A percentile compares a stretch with the other conserved stretches of the same genome.
These are phyloP conservation scores for Neonectria hederae DNA, from an alignment of 2,329 filamentous ascomycete genomes.

Conservation along the genomic window DNA sequence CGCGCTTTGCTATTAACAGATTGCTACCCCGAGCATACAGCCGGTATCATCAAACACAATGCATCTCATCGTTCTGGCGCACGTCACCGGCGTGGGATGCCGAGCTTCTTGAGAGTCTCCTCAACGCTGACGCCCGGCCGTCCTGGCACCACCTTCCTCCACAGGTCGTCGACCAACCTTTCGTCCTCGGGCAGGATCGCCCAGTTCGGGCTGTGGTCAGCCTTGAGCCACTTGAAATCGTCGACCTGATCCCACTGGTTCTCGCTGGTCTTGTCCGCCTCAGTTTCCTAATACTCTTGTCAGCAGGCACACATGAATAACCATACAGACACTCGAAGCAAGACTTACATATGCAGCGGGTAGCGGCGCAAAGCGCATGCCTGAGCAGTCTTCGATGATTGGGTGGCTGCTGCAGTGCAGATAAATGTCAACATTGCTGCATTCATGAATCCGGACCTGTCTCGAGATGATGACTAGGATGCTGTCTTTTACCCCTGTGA, in stretches of 20 bases:
- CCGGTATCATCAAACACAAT: slow-evolving; percentile 10
- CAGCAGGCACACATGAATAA: neutral
- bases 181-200: slow-evolving; percentile 69
- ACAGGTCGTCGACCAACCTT: slow-evolving; percentile 69
- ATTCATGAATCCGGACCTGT: slow-evolving; percentile 95
- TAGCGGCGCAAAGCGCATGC: slow-evolving; percentile 81
- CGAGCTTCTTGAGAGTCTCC: slow-evolving; percentile 69
- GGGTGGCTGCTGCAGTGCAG: slow-evolving; percentile 83
- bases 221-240: slow-evolving; percentile 97
- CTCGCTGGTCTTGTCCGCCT: slow-evolving; percentile 46
- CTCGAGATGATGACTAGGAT: slow-evolving; percentile 81
- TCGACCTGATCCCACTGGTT: slow-evolving; percentile 93
- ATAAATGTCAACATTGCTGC: slow-evolving; percentile 82
- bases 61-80: neutral
- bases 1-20: slow-evolving; percentile 25
- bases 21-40: slow-evolving; percentile 16
- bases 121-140: slow-evolving; percentile 69
- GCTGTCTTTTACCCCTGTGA: slow-evolving; percentile 78
- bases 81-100: slow-evolving; percentile 45
- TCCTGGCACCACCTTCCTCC: slow-evolving; percentile 74
- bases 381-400: slow-evolving; percentile 89
- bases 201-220: slow-evolving; percentile 90
- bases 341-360: slow-evolving; percentile 74
- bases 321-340: neutral
- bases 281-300: slow-evolving; percentile 35